Evolutionary conservation across 805 yeast species (phyloP), one percentile per base, ranked within the genome.

Genomic region (Kluyveromyces siamensis): DNA sequence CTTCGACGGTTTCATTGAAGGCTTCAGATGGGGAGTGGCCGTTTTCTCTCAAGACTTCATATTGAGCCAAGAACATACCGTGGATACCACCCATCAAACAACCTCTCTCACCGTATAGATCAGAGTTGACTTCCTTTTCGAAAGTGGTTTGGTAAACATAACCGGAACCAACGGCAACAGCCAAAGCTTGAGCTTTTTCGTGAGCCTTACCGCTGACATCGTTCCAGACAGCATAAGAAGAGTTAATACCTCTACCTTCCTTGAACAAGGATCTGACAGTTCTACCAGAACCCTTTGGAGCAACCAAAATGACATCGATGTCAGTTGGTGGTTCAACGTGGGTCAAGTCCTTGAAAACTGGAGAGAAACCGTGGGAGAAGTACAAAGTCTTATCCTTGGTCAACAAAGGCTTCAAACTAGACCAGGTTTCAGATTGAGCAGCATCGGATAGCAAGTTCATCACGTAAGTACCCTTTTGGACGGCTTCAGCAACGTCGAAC

Each of bases 231-330:
- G 99, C 99, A 77, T 87, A 93, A 50, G 98, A 91, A 48, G 99
- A 93, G 91, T 93, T 93, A 73, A 93, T 93, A 81, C 99, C 99
- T 77, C 99, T 90, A 72, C 99, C 99, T 80, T 93, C 99, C 80
- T 93, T 91, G 93, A 93, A 93, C 68, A 93, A 79, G 56, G 98
- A 84, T 82, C 99, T 87, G 63, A 93, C 99, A 63, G 99, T 93
- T 81, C 99, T 89, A 77, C 99, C 99, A 56, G 98, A 91, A 72
- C 99, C 99, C 86, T 93, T 93, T 77, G 99, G 99, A 73, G 99
- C 99, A 68, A 91, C 99, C 69, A 93, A 80, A 76, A 93, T 93
- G 61, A 90, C 97, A 69, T 93, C 99, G 60, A 93, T 80, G 76
- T 91, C 86, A 60, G 76, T 74, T 77, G 99, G 99, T 66, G 96